Evolutionary conservation across 2,329 filamentous ascomycete species (phyloP).

Genomic region (Penicillium glabrum): DNA sequence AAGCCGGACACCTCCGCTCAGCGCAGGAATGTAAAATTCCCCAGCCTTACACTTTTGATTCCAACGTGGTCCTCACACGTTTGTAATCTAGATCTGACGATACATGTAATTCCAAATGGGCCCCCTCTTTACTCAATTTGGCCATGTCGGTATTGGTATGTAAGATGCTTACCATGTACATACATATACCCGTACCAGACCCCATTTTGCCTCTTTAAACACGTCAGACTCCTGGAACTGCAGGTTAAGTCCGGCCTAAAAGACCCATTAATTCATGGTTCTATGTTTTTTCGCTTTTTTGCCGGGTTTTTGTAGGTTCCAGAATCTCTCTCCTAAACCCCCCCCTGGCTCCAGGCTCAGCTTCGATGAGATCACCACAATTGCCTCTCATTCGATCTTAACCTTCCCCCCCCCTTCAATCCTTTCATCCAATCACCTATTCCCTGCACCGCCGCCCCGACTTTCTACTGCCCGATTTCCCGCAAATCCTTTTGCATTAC

Average conservation of each 20-base stretch:
- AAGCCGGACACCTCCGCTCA: neutral
- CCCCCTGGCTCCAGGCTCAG: constrained; percentile 11
- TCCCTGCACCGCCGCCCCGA: constrained; percentile 19
- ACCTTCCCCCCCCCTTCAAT: constrained; percentile 2
- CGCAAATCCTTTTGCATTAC: constrained; percentile 3
- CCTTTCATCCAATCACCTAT: constrained; percentile 18
- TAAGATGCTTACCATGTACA: constrained; percentile 10
- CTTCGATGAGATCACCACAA: constrained; percentile 21
- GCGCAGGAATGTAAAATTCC: neutral
- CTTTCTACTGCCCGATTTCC: constrained; percentile 18
- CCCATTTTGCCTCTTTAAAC: constrained; percentile 12
- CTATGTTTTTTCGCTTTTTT: constrained; percentile 12
- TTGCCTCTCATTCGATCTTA: constrained; percentile 18
- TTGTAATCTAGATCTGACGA: constrained; percentile 2
- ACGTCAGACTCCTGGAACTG: constrained; percentile 15
- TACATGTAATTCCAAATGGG: neutral
- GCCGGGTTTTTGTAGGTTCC: constrained; percentile 10
- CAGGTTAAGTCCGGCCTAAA: constrained; percentile 13
- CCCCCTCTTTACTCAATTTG: neutral
- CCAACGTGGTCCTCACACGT: neutral
- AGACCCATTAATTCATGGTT: constrained; percentile 12
- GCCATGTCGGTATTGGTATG: constrained; percentile 11
- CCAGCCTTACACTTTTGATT: constrained; percentile 5
- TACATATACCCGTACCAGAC: constrained; percentile 13
- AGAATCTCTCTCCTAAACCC: constrained; percentile 7